phyloP scores from a whole-genome alignment of 345 rosid species.

The Eucalyptus erythrocorys region DNA sequence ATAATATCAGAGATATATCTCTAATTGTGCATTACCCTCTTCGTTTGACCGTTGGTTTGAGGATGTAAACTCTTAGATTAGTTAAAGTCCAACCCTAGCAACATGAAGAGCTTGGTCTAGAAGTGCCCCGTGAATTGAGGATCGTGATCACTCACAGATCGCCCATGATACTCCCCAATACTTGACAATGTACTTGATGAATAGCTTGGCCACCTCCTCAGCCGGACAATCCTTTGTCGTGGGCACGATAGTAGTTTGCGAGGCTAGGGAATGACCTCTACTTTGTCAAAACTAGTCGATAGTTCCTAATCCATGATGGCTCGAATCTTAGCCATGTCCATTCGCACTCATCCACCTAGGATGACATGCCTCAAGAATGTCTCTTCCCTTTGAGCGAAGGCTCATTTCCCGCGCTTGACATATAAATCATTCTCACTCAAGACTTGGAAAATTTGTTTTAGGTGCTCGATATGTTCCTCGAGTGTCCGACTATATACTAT shows the following conservation, averaged over 20 bases:
- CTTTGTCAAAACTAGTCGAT: neutral
- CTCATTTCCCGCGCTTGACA: neutral
- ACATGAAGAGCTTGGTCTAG: too few species aligned
- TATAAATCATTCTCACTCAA: neutral
- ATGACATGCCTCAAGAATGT: neutral
- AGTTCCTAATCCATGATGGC: neutral
- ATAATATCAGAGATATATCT: too few species aligned
- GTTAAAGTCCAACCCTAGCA: too few species aligned
- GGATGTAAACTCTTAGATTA: too few species aligned
- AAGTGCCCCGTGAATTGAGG: too few species aligned
- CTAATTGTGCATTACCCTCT: too few species aligned
- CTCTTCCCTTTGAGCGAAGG: neutral
- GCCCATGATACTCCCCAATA: too few species aligned
- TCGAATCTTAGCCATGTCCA: neutral
- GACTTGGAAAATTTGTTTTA: neutral
- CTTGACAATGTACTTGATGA: neutral
- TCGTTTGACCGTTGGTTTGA: too few species aligned
- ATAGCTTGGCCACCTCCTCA: neutral
- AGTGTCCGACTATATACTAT: neutral
- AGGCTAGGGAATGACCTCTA: neutral
- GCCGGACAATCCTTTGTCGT: neutral
- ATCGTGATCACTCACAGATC: too few species aligned
- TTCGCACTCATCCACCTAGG: neutral
- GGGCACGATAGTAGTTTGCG: neutral
- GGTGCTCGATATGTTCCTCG: neutral